phyloP scores from a whole-genome alignment of 805 yeast genomes.

The Candida lessepsii region DNA sequence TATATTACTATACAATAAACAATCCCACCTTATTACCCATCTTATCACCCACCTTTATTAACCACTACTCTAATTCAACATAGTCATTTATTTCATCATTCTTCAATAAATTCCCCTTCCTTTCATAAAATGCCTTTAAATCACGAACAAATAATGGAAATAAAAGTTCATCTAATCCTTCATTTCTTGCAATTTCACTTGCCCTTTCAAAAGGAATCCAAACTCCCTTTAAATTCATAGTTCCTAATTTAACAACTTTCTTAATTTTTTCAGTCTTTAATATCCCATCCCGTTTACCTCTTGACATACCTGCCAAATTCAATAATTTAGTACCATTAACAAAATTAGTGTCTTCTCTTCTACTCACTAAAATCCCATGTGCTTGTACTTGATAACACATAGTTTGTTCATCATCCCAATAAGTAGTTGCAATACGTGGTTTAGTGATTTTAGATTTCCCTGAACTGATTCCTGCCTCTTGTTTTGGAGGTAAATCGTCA shows the following conservation, averaged over 20 bases:
- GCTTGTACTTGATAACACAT: slow-evolving; percentile 39
- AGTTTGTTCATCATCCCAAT: slow-evolving; percentile 39
- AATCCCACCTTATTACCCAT: too few relatives aligned
- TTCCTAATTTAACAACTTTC: slow-evolving; percentile 33
- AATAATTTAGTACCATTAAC: slow-evolving; percentile 40
- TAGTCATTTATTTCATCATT: slow-evolving; percentile 4
- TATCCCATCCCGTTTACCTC: slow-evolving; percentile 42
- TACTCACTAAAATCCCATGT: slow-evolving; percentile 30
- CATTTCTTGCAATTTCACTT: slow-evolving; percentile 39
- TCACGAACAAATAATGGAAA: slow-evolving; percentile 35
- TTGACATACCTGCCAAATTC: slow-evolving; percentile 38
- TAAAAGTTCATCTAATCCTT: slow-evolving; percentile 32
- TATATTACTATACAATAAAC: too few relatives aligned
- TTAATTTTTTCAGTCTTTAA: slow-evolving; percentile 33
- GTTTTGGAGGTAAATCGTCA: not conserved
- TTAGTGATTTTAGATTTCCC: slow-evolving; percentile 14
- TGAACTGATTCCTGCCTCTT: too few relatives aligned
- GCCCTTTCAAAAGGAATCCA: slow-evolving; percentile 44
- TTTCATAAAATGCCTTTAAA: slow-evolving; percentile 25
- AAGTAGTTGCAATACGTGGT: slow-evolving; percentile 36
- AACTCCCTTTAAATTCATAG: slow-evolving; percentile 42
- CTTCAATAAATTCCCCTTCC: slow-evolving; percentile 20
- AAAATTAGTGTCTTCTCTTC: slow-evolving; percentile 34
- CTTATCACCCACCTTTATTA: too few relatives aligned
- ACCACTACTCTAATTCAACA: not conserved